Conservation (phyloP, 2,329 filamentous ascomycete species). For the Penicillium sp. region DNA sequence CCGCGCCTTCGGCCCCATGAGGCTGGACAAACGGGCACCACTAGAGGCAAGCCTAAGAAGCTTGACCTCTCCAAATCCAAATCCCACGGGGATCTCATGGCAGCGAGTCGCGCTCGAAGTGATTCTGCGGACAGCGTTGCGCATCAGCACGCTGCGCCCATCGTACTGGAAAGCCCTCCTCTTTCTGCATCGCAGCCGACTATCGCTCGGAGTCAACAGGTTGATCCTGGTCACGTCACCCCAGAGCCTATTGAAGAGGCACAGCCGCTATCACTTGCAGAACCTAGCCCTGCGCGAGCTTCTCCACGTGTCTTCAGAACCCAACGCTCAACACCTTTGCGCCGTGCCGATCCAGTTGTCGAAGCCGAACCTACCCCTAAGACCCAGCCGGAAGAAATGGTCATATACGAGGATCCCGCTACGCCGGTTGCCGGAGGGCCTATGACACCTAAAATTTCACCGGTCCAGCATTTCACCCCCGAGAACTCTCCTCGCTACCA, state of each 20-base stretch:
- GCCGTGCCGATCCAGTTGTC: conserved; percentile 5
- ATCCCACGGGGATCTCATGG: conserved; percentile 30
- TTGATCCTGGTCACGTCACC: conserved; percentile 2
- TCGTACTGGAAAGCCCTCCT: conserved; percentile 25
- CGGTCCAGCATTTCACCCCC: conserved; percentile 13
- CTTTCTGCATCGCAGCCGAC: conserved; percentile 19
- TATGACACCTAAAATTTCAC: conserved; percentile 6
- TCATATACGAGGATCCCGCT: conserved; percentile 31
- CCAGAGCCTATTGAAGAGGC: conserved; percentile 19
- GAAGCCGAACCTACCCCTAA: conserved; percentile 15
- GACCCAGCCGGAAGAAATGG: conserved; percentile 22
- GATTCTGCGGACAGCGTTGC: conserved; percentile 26
- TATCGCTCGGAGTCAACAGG: conserved; percentile 1
- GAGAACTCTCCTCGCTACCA: conserved; percentile 13
- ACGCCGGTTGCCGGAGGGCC: conserved; percentile 18
- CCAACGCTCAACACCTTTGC: conserved; percentile 8
- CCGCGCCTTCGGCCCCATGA: conserved; percentile 40
- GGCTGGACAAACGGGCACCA: conserved; percentile 29
- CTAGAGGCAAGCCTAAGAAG: conserved; percentile 37
- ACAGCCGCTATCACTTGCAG: conserved; percentile 11
- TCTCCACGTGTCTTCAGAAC: conserved; percentile 6
- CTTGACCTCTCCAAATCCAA: conserved; percentile 36
- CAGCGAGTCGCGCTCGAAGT: conserved; percentile 30
- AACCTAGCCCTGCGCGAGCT: conserved; percentile 4
- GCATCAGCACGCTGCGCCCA: conserved; percentile 12